Evolutionary conservation across 345 rosid species (phyloP), one percentile per base, ranked within the genome.

Genomic region (Rhizophora apiculata): DNA sequence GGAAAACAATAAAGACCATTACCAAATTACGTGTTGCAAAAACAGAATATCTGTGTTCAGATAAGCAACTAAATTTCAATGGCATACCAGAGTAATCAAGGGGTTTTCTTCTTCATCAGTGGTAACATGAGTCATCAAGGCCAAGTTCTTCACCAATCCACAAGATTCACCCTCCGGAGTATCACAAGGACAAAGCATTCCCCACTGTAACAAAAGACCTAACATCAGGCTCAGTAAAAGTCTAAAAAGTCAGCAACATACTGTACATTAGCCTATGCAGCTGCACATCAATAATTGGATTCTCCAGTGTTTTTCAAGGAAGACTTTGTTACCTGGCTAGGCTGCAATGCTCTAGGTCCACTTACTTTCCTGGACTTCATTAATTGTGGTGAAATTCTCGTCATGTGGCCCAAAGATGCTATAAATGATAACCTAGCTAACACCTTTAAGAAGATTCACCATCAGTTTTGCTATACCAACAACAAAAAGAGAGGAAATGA

Each of bases 141-240:
- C 98, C 82, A 94, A 84, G 80, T 94, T 94, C 83, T 94, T 94
- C 67, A 94, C 98, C 75, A 94, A 83, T 52, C 98, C 98, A 78
- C 98, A 94, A 32, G 98, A 79, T 82, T 91, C 97, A 6, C 97
- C 97, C 83, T 94, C 97, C 6, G 97, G 98, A 64, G 98, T 94
- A 84, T 94, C 97, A 81, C 96, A 91, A 46, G 97, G 97, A 83
- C 98, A 91, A 72, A 94, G 96, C 98, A 94, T 94, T 21, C 98
- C 98, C 97, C 98, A 94, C 98, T 94, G 63, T 26, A 52, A 65
- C 37, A 74, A 70, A 48, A 55, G 54, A 67, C 24, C 8, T 34
- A 26, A 39, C 36, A 58, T 58, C 20, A 6, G 48, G 5, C 43
- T 3, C 11, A 19, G 21, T 39, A 13, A 6, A 59, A 27, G n/a